Base-by-base conservation (phyloP, 2,329 filamentous ascomycete genomes). In the Cercospora beticola region DNA sequence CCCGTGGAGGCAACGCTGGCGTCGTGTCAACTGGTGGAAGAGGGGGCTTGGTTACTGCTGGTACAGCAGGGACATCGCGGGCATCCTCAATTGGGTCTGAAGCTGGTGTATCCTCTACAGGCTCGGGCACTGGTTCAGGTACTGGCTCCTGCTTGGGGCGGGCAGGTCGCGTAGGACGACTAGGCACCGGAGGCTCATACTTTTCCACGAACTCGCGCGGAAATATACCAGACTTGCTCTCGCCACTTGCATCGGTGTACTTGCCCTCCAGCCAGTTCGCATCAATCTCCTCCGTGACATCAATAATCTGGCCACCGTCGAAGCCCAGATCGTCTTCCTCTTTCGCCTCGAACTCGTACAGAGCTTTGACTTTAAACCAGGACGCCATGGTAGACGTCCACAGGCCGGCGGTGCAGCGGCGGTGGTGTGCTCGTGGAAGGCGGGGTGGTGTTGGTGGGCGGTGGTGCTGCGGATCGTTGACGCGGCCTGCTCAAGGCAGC, bases 281-380 rank as follows among this genome's bases (percentile, higher is more conserved):
- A 78, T 97, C 95, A 79, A 98, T 95, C 80, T 92, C 89, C 69
- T 94, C 94, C 56, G 90, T 97, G 72, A 99, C 94, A 63, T 92
- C 95, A 79, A 99, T 96, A 81, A 98, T 87, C 82, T 97, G 94
- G 73, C 93, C 93, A 76, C 88, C 83, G 68, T 86, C 81, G 80
- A 99, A 99, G 78, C 88, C 91, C 74, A 99, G 89, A 82, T 99
- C 95, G 82, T 99, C 95, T 75, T 97, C 93, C 81, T 99, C 94
- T 71, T 88, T 87, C 74, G 95, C 98, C 79, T 87, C 85, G 84
- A 99, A 99, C 80, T 98, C 94, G 84, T 91, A 99, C 78, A 98
- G 83, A 75, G 95, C 93, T 86, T 94, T 97, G 84, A 99, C 95
- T 83, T 92, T 96, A 86, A 97, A 97, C 75, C 73, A 58, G 68